These are phyloP conservation scores for Dorcoceras hygrometricum DNA, from an alignment of 257 asterid genomes.

Conservation along the genomic window DNA sequence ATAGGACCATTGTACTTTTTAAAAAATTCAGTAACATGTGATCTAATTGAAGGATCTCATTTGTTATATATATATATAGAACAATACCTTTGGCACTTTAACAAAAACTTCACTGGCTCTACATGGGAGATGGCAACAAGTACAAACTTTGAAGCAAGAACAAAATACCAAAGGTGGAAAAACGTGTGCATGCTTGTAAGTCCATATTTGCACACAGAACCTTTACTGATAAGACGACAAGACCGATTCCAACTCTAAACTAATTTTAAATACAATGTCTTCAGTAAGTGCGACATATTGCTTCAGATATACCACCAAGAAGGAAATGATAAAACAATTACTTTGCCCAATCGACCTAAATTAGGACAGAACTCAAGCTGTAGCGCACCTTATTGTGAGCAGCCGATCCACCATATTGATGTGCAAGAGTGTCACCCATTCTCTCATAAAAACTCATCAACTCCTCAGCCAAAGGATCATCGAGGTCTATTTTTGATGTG, in stretches of 20 bases:
- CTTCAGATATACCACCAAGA: not conserved
- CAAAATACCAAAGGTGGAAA: not conserved
- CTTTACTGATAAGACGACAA: not conserved
- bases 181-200: not conserved
- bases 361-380: not conserved
- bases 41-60: not conserved
- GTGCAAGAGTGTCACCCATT: slow-evolving; percentile 85
- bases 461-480: slow-evolving; percentile 76
- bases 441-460: slow-evolving; percentile 64
- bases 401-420: slow-evolving; percentile 87
- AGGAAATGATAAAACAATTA: not conserved
- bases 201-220: not conserved
- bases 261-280: not conserved
- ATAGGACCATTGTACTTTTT: not conserved
- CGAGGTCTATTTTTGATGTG: slow-evolving; percentile 55
- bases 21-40: not conserved
- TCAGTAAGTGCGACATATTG: not conserved
- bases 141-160: not conserved
- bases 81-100: not conserved
- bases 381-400: slow-evolving; percentile 72
- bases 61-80: not conserved
- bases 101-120: not conserved
- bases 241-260: not conserved
- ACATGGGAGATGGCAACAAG: not conserved
- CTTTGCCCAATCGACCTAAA: slow-evolving; percentile 5